Base-by-base conservation (phyloP, 1,284 basidiomycete genomes). In the Marasmius sp. region DNA sequence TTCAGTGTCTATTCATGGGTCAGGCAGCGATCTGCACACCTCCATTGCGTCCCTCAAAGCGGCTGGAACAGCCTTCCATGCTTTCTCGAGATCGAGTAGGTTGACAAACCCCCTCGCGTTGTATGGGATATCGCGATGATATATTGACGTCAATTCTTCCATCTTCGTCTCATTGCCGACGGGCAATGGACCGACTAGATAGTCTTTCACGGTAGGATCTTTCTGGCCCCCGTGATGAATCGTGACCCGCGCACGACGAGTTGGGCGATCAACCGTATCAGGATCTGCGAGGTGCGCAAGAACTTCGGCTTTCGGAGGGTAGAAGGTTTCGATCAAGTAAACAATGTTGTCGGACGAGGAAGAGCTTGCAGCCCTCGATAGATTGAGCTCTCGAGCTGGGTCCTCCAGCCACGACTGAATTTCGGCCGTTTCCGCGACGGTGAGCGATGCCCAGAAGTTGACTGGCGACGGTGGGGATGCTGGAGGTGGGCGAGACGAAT, bases 121-220 rank as follows among this genome's bases (percentile, higher is more conserved):
- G 70, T 76, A 83, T 2, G 83, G 83, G 56, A 86, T 81, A 1
- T 76, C 72, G 16, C 76, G 45, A 65, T 85, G 80, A 69, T 85
- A 83, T 43, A 85, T 82, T 39, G 81, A 80, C n/a, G 71, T 81
- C 56, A 83, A 71, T 20, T 72, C 70, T 14, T 70, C 69, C 58
- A 83, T 72, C 20, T 43, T 68, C 10, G 82, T 83, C 39, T 71
- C 64, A 11, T 64, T 49, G 38, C 73, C 69, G 20, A 82, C 71
- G 0, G 85, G 85, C 11, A 87, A 74, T 0, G 85, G 86, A 0
- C 85, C 86, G 34, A 87, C 79, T 8, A 85, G 74, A 66, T 85
- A 85, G 65, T 85, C 81, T 64, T 74, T 77, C 22, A 86, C 76
- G 10, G 74, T 67, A 10, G 85, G 85, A 3, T 72, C 72, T 5